phyloP scores from a whole-genome alignment of 768 basidiomycete species.

The Russula emetica region DNA sequence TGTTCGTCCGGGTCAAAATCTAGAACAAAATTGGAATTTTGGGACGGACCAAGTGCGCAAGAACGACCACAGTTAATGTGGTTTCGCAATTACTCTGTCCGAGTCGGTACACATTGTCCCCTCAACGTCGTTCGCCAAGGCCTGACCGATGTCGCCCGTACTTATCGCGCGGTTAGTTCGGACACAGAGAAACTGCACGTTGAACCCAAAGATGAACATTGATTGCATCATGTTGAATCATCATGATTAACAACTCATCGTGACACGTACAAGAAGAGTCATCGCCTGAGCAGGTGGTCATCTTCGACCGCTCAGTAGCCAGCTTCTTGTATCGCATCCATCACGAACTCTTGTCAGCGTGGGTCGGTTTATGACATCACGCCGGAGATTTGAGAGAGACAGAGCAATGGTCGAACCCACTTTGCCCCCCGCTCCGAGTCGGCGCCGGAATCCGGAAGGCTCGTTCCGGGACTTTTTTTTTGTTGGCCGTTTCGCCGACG shows the following conservation, averaged over 20 bases:
- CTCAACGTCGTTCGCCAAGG: neutral
- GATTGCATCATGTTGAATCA: neutral
- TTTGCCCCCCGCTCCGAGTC: neutral
- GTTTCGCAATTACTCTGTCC: neutral
- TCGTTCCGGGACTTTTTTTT: slow-evolving; percentile 4
- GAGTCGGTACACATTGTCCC: neutral
- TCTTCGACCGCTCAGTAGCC: no score
- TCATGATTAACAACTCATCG: slow-evolving; percentile 1
- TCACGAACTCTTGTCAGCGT: neutral
- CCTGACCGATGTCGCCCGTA: neutral
- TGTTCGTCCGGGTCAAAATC: neutral
- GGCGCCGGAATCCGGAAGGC: slow-evolving; percentile 13
- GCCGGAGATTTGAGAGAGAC: neutral
- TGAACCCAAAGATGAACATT: neutral
- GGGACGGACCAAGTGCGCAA: neutral
- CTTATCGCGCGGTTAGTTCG: neutral
- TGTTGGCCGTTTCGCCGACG: neutral
- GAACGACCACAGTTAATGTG: neutral
- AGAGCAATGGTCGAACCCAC: neutral
- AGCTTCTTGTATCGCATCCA: neutral
- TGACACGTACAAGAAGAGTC: neutral
- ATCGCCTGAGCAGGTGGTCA: neutral
- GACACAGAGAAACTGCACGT: no score
- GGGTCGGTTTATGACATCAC: neutral
- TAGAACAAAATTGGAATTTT: neutral